phyloP scores from a whole-genome alignment of 2,329 filamentous ascomycete species.

The Neonectria neomacrospora region DNA sequence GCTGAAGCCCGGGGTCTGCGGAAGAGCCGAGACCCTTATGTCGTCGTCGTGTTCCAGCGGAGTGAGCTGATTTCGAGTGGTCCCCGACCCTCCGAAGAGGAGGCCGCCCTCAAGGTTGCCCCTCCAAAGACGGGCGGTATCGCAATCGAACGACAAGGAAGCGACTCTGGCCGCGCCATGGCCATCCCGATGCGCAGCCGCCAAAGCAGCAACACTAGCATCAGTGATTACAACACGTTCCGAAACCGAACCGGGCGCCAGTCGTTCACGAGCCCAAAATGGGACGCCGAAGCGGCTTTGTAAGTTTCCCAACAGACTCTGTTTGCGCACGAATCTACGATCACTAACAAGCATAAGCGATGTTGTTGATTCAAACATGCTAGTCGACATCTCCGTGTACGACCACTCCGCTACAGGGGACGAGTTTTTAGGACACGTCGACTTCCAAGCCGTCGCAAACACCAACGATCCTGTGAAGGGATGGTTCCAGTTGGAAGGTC shows the following conservation, averaged over 20 bases:
- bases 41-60: slow-evolving; percentile 95
- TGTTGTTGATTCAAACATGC: slow-evolving; percentile 89
- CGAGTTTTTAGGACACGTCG: slow-evolving; percentile 90
- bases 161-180: slow-evolving; percentile 85
- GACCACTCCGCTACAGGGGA: slow-evolving; percentile 83
- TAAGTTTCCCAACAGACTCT: slow-evolving; percentile 59
- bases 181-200: slow-evolving; percentile 97
- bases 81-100: slow-evolving; percentile 73
- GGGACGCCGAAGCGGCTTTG: slow-evolving; percentile 97
- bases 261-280: slow-evolving; percentile 84
- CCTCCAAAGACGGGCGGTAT: slow-evolving; percentile 64
- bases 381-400: slow-evolving; percentile 94
- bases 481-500: slow-evolving; percentile 85
- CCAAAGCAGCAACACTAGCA: slow-evolving; percentile 94
- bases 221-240: slow-evolving; percentile 71
- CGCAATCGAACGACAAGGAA: slow-evolving; percentile 76
- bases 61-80: slow-evolving; percentile 96
- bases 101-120: slow-evolving; percentile 60
- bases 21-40: slow-evolving; percentile 89
- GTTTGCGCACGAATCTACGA: neutral
- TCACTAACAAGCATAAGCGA: slow-evolving; percentile 70
- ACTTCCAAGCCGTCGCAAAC: slow-evolving; percentile 75
- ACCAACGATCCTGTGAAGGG: slow-evolving; percentile 79
- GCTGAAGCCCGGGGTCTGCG: slow-evolving; percentile 84
- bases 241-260: slow-evolving; percentile 66